Evolutionary conservation across 2,329 filamentous ascomycete genomes (phyloP).

Genomic region (Monosporascus sp.): DNA sequence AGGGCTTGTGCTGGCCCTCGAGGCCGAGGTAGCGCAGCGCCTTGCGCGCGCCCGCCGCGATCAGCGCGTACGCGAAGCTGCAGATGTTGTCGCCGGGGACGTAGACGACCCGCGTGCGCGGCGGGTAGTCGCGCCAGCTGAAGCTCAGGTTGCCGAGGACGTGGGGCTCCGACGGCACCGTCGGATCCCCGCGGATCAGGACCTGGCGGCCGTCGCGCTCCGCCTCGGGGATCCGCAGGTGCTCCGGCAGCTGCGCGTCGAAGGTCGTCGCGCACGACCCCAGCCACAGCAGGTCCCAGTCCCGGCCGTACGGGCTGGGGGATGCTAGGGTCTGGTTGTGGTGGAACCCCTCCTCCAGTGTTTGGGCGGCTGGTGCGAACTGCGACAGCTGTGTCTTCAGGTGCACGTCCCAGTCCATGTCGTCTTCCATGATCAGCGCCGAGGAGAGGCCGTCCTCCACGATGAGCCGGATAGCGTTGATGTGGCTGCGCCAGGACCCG

Average conservation of each 20-base stretch:
- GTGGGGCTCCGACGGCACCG: constrained; percentile 19
- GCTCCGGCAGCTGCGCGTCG: constrained; percentile 20
- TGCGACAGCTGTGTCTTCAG: constrained; percentile 27
- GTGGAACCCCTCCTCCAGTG: constrained; percentile 8
- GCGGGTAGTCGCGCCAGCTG: constrained; percentile 19
- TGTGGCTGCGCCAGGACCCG: constrained; percentile 34
- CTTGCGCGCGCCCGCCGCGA: constrained; percentile 27
- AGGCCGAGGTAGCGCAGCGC: constrained; percentile 32
- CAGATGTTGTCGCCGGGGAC: constrained; percentile 32
- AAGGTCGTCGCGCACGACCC: constrained; percentile 41
- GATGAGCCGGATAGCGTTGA: constrained; percentile 31
- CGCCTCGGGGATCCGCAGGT: constrained; percentile 11
- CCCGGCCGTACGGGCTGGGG: constrained; percentile 40
- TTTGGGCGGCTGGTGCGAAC: constrained; percentile 17
- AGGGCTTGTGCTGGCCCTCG: constrained; percentile 24
- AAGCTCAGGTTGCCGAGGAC: constrained; percentile 22
- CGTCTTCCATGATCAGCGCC: constrained; percentile 40
- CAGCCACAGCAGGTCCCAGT: constrained; percentile 51
- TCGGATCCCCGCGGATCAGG: constrained; percentile 20
- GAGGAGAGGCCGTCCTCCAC: constrained; percentile 28
- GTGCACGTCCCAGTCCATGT: constrained; percentile 39
- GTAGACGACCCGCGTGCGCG: constrained; percentile 31
- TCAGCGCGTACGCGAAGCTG: constrained; percentile 33
- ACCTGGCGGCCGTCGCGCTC: constrained; percentile 14
- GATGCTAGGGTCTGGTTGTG: constrained; percentile 10